Conservation (phyloP, 441 rosid genomes). For the Mallotus repandus region DNA sequence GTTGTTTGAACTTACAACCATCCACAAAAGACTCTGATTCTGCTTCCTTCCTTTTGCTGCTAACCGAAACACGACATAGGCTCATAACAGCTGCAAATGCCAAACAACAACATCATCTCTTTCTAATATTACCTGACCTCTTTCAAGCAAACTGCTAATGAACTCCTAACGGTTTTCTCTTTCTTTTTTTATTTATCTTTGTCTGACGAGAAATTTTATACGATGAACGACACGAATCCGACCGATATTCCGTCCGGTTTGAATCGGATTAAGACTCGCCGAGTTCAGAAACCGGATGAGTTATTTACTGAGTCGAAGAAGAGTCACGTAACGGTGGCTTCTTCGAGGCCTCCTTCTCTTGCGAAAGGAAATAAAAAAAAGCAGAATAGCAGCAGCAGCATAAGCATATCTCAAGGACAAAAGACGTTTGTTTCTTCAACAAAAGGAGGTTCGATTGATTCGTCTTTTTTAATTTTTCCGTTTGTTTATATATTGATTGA, state of each 20-base stretch:
- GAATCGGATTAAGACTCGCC: constrained; percentile 76
- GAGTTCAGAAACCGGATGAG: constrained; percentile 41
- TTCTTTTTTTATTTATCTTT: too few species aligned
- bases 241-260: constrained; percentile 61
- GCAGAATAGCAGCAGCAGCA: constrained; percentile 23
- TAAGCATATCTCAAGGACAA: constrained; percentile 35
- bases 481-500: neutral
- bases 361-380: constrained; percentile 30
- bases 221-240: neutral
- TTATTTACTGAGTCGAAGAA: constrained; percentile 28
- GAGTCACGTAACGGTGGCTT: constrained; percentile 23
- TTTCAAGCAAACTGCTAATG: neutral
- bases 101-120: too few species aligned
- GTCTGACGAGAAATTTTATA: too few species aligned
- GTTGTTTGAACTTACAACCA: constrained; percentile 7
- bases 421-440: constrained; percentile 16
- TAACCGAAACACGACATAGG: neutral
- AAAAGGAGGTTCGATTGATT: constrained; percentile 37
- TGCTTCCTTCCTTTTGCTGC: neutral
- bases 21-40: constrained; percentile 15
- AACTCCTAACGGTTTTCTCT: too few species aligned
- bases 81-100: constrained; percentile 8
- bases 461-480: neutral
- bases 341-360: constrained; percentile 50
- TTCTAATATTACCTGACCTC: neutral